Conservation (phyloP, 805 yeast genomes). For the Wickerhamiella spandovensis region DNA sequence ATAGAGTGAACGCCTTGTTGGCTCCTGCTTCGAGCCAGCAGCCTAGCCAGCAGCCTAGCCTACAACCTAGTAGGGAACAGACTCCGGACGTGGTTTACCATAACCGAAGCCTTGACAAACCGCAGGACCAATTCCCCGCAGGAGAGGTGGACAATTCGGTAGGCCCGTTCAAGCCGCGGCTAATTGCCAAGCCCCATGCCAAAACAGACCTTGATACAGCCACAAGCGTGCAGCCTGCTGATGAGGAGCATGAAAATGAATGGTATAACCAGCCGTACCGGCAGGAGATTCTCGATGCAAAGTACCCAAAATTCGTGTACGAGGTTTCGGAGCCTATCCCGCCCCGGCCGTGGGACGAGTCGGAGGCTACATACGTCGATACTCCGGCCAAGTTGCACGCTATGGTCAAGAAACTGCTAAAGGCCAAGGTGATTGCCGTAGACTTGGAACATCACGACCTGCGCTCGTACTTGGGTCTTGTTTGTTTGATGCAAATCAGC, state of each 20-base stretch:
- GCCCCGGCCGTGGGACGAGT: constrained; percentile 28
- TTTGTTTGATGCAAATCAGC: constrained; percentile 86
- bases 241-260: constrained; percentile 30
- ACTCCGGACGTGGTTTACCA: constrained; percentile 16
- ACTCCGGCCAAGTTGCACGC: constrained; percentile 34
- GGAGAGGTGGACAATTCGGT: constrained; percentile 55
- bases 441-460: constrained; percentile 95
- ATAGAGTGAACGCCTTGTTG: constrained; percentile 34
- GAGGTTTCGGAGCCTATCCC: constrained; percentile 23
- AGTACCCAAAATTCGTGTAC: constrained; percentile 50
- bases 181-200: constrained; percentile 62
- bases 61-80: not conserved
- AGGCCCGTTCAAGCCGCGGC: constrained; percentile 64
- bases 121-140: constrained; percentile 31
- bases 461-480: constrained; percentile 80
- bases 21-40: not conserved
- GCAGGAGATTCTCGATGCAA: constrained; percentile 53
- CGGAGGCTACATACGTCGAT: constrained; percentile 49
- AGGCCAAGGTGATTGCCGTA: constrained; percentile 60
- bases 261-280: constrained; percentile 74
- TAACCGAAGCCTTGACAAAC: constrained; percentile 23
- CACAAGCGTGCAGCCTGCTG: constrained; percentile 26
- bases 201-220: constrained; percentile 42
- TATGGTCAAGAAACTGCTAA: constrained; percentile 42
- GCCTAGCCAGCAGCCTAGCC: not conserved